Conservation (phyloP, 2,329 filamentous ascomycete genomes). For the Pseudomassariella vexata region DNA sequence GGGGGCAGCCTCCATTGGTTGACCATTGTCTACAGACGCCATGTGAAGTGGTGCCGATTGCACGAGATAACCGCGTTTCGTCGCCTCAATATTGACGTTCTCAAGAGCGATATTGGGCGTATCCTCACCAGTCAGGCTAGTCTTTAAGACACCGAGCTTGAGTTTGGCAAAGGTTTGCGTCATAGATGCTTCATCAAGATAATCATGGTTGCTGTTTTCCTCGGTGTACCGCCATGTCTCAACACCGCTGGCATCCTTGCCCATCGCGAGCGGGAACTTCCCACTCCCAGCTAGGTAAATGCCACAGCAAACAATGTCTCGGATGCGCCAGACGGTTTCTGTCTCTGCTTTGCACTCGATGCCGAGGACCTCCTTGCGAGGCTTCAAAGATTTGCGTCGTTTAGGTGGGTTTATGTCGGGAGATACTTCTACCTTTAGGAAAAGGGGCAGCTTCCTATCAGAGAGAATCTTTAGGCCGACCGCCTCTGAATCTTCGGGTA, state of each 20-base stretch:
- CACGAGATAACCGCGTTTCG: no score
- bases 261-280: conserved; percentile 31
- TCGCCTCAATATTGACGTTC: no score
- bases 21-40: no score
- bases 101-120: no score
- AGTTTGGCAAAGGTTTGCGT: conserved; percentile 2
- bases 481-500: conserved; percentile 39
- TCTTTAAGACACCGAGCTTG: conserved; percentile 3
- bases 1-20: no score
- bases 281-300: conserved; percentile 38
- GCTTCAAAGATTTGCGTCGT: conserved; percentile 33
- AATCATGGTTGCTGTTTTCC: conserved; percentile 6
- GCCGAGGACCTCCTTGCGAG: conserved; percentile 27
- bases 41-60: no score
- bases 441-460: conserved; percentile 20
- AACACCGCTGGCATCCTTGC: conserved; percentile 5
- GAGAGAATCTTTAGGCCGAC: conserved; percentile 21
- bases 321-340: conserved; percentile 38
- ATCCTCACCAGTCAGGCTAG: no score
- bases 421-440: conserved; percentile 17
- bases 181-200: conserved; percentile 1
- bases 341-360: conserved; percentile 24
- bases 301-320: conserved; percentile 44
- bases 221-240: conserved; percentile 21
- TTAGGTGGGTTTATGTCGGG: conserved; percentile 14